Evolutionary conservation across 2,329 filamentous ascomycete genomes (phyloP), one percentile per base, ranked within the genome.

Genomic region (Epicoccum sorghinum): DNA sequence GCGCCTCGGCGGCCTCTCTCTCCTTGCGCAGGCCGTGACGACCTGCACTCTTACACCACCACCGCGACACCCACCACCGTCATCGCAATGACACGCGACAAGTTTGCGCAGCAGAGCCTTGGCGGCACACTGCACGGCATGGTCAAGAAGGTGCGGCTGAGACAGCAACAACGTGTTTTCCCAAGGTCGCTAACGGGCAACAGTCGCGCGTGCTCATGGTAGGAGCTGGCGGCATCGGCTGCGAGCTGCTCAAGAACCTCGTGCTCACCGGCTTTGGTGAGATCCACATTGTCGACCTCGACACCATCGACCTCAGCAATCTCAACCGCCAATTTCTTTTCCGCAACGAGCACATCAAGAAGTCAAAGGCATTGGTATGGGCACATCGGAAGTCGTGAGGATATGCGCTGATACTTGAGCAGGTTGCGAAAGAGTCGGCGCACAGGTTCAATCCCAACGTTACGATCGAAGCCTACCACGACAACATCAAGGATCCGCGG

Each of bases 241-340:
- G 95, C 78, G 95, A 99, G 78, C 83, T 99, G 7, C 86, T 99
- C 61, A 99, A 99, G 82, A 96, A 98, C 75, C 86, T 99, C 52
- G 91, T 93, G 39, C 87, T 96, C 43, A 89, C 88, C 38, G 93
- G 93, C 63, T 99, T 96, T 66, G 91, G 91, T 62, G 90, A 96
- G 77, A 87, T 98, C 45, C 90, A 96, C 75, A 88, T 98, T 40
- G 91, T 99, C 64, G 95, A 99, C 75, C 89, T 99, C 56, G 95
- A 99, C 75, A 99, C 95, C 1, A 98, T 99, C 78, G 95, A 99
- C 72, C 83, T 99, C 22, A 96, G 92, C 78, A 99, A 99, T 72
- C 83, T 99, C 45, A 99, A 99, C 68, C 90, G 95, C 50, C 95
- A 99, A 75, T 99, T 99, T 69, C 86, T 99, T 42, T 99, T 99